Conservation (phyloP, 257 asterid genomes). For the Scutellaria minor region DNA sequence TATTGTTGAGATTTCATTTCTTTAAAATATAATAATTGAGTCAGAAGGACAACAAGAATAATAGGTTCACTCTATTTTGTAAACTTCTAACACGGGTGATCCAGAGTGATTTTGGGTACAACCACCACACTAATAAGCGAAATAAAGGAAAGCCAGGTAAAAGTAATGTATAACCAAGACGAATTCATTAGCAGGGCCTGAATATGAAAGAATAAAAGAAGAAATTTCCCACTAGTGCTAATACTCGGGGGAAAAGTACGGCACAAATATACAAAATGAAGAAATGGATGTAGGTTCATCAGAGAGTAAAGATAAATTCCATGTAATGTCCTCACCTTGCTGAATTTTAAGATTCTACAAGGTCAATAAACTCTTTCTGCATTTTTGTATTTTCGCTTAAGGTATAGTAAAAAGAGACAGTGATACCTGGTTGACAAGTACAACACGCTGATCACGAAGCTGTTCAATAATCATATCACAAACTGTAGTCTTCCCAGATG, state of each 20-base stretch:
- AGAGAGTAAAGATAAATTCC: neutral
- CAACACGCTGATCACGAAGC: constrained; percentile 98
- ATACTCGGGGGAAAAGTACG: constrained; percentile 2
- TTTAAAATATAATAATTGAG: neutral
- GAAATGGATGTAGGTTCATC: constrained; percentile 1
- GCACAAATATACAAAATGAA: constrained; percentile 11
- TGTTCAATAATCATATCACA: constrained; percentile 98
- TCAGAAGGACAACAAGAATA: constrained; percentile 20
- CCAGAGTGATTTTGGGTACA: constrained; percentile 15
- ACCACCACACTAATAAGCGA: constrained; percentile 6
- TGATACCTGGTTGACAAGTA: constrained; percentile 90
- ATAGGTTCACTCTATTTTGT: neutral
- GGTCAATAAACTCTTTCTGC: constrained; percentile 3
- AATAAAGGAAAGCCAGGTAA: neutral
- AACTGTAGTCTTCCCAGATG: constrained; percentile 98
- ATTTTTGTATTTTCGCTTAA: constrained; percentile 1
- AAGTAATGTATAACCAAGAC: neutral
- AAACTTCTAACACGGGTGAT: constrained; percentile 7
- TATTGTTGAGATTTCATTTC: constrained; percentile 8
- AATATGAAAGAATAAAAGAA: neutral
- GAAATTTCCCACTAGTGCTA: constrained; percentile 6
- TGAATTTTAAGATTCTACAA: constrained; percentile 13
- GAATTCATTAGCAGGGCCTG: neutral
- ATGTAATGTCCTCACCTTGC: neutral
- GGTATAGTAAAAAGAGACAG: constrained; percentile 4